phyloP scores from a whole-genome alignment of 1,284 basidiomycete genomes.

The Hemileia vastatrix region DNA sequence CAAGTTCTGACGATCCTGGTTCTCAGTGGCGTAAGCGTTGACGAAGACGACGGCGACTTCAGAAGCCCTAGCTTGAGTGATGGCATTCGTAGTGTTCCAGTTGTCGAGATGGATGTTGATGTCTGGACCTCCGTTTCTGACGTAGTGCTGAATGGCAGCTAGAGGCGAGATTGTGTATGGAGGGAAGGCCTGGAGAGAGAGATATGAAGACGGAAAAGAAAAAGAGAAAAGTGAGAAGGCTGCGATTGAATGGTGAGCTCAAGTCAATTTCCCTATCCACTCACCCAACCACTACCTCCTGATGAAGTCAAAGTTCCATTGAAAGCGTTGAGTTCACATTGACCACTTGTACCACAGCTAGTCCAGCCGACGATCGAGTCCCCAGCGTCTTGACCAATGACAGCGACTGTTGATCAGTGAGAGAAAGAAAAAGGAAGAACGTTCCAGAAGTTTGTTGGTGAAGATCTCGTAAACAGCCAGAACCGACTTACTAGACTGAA shows the following conservation, averaged over 20 bases:
- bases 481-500: neutral
- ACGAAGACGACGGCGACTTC: constrained; percentile 56
- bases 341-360: constrained; percentile 23
- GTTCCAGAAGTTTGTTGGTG: constrained; percentile 6
- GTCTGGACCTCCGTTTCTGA: constrained; percentile 20
- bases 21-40: constrained; percentile 50
- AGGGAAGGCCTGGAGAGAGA: neutral
- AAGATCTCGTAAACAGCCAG: constrained; percentile 25
- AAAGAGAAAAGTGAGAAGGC: neutral
- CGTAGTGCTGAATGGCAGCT: constrained; percentile 25
- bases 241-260: neutral
- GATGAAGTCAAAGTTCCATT: constrained; percentile 32
- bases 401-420: constrained; percentile 13
- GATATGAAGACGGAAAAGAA: neutral
- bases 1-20: constrained; percentile 41
- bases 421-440: too few species aligned
- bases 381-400: constrained; percentile 29
- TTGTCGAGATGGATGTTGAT: constrained; percentile 28
- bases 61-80: too few species aligned
- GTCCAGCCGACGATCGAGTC: constrained; percentile 25
- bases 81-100: constrained; percentile 25
- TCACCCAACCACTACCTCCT: constrained; percentile 48
- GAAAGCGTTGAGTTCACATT: constrained; percentile 20
- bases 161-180: constrained; percentile 35
- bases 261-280: constrained; percentile 3